A percentile compares a stretch with the other conserved stretches of the same genome.
phyloP scores from a whole-genome alignment of 768 basidiomycete genomes.

The Crepidotus variabilis region DNA sequence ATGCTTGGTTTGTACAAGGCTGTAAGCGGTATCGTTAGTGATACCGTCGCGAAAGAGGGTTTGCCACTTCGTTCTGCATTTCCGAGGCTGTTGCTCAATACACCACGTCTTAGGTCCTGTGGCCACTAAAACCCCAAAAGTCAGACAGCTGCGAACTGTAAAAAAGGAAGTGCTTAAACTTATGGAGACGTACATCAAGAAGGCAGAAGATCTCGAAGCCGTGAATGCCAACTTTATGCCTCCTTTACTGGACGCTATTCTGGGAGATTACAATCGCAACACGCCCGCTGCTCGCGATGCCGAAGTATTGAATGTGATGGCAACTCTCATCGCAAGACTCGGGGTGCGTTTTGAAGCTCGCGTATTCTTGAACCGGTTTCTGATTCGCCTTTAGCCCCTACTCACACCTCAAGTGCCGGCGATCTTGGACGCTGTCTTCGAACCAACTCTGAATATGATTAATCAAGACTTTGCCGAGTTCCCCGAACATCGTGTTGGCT shows the following conservation, averaged over 20 bases:
- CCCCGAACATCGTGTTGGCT: conserved; percentile 95
- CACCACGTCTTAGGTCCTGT: conserved; percentile 56
- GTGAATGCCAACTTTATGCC: conserved; percentile 93
- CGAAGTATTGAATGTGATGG: conserved; percentile 96
- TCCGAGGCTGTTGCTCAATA: conserved; percentile 5
- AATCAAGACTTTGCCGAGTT: conserved; percentile 99
- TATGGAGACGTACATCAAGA: conserved; percentile 97
- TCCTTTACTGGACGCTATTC: conserved; percentile 90
- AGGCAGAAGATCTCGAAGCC: conserved; percentile 93
- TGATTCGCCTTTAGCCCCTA: conserved; percentile 49
- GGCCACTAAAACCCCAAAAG: conserved; percentile 95
- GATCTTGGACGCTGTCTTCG: conserved; percentile 95
- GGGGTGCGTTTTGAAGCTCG: conserved; percentile 55
- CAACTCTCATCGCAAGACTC: conserved; percentile 84
- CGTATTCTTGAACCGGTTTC: not conserved
- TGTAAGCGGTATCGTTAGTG: conserved; percentile 93
- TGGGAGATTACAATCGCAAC: conserved; percentile 96
- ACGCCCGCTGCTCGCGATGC: conserved; percentile 92
- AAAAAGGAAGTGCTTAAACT: conserved; percentile 98
- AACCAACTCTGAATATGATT: conserved; percentile 97
- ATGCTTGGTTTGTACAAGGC: conserved; percentile 98
- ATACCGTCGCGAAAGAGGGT: conserved; percentile 87
- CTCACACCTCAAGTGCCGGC: conserved; percentile 93
- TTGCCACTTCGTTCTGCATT: conserved; percentile 9
- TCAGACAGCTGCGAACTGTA: conserved; percentile 90